Evolutionary conservation across 352 stramenopile genomes (phyloP).

Genomic region (Phytophthora ohioensis): DNA sequence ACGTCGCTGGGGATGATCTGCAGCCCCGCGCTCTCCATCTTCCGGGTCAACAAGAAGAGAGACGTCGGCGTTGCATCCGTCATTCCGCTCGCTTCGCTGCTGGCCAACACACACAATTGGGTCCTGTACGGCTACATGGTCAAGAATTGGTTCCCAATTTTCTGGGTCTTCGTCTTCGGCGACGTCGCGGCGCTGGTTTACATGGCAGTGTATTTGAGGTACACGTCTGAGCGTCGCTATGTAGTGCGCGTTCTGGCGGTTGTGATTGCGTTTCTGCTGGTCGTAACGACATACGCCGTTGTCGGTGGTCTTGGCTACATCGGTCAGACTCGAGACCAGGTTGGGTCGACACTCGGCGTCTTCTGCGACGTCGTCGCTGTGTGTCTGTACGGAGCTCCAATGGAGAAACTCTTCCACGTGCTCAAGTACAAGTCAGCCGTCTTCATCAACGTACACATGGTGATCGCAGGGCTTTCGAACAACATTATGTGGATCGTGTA

Average conservation of each 20-base stretch:
- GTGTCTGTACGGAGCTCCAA: conserved; percentile 46
- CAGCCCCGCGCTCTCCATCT: conserved; percentile 43
- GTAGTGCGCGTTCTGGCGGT: conserved; percentile 34
- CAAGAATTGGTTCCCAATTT: conserved; percentile 54
- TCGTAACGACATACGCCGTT: conserved; percentile 44
- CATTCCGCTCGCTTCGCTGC: conserved; percentile 45
- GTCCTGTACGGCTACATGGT: conserved; percentile 53
- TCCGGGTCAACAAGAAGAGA: conserved; percentile 42
- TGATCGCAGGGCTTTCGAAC: conserved; percentile 45
- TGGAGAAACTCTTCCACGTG: conserved; percentile 54
- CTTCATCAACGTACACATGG: conserved; percentile 54
- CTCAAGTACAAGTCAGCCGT: conserved; percentile 44
- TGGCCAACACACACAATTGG: conserved; percentile 47
- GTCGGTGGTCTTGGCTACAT: conserved; percentile 37
- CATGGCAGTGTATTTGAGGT: conserved; percentile 56
- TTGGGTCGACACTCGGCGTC: conserved; percentile 37
- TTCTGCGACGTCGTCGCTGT: conserved; percentile 43
- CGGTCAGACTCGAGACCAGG: conserved; percentile 30
- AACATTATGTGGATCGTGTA: conserved; percentile 55
- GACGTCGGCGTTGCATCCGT: conserved; percentile 44
- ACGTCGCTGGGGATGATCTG: conserved; percentile 47
- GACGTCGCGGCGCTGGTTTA: conserved; percentile 41
- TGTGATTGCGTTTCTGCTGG: conserved; percentile 25
- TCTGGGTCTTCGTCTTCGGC: conserved; percentile 42
- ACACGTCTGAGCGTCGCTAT: conserved; percentile 35